Conservation (phyloP, 2,329 filamentous ascomycete species). For the Neurospora crassa region DNA sequence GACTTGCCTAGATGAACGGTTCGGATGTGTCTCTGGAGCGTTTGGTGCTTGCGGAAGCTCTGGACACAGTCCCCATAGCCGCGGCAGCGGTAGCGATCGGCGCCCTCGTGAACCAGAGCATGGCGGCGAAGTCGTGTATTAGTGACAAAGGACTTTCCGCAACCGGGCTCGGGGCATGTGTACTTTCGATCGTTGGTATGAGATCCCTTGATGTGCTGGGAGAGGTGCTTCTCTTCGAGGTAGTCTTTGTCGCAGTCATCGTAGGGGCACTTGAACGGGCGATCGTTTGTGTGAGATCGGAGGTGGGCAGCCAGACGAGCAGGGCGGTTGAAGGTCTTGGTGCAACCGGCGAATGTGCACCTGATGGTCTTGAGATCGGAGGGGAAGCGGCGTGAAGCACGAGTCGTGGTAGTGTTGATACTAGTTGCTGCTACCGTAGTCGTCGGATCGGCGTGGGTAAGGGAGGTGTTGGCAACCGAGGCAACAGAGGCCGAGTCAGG, state of each 20-base stretch:
- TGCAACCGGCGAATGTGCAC: conserved; percentile 66
- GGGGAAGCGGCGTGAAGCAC: conserved; percentile 45
- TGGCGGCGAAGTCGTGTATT: conserved; percentile 70
- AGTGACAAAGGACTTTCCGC: conserved; percentile 73
- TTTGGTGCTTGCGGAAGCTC: conserved; percentile 80
- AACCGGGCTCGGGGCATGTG: conserved; percentile 60
- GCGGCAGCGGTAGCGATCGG: conserved; percentile 65
- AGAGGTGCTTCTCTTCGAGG: conserved; percentile 75
- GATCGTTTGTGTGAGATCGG: conserved; percentile 76
- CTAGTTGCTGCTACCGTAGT: neutral
- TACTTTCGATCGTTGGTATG: conserved; percentile 65
- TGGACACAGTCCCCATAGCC: conserved; percentile 61
- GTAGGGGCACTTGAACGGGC: conserved; percentile 65
- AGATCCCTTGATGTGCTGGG: conserved; percentile 73
- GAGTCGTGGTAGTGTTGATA: conserved; percentile 2
- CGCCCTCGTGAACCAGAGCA: conserved; percentile 65
- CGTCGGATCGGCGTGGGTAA: neutral
- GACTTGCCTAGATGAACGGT: conserved; percentile 63
- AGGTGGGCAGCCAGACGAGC: conserved; percentile 71
- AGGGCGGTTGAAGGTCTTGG: conserved; percentile 80
- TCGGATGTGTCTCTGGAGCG: conserved; percentile 72
- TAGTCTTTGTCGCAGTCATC: conserved; percentile 73
- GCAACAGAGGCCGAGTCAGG: neutral
- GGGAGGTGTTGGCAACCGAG: neutral
- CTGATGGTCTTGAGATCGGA: conserved; percentile 67